A percentile compares a stretch with the other conserved stretches of the same genome.
Evolutionary conservation across 2,329 filamentous ascomycete species (phyloP).

Genomic region (Arthrobotrys musiformis): DNA sequence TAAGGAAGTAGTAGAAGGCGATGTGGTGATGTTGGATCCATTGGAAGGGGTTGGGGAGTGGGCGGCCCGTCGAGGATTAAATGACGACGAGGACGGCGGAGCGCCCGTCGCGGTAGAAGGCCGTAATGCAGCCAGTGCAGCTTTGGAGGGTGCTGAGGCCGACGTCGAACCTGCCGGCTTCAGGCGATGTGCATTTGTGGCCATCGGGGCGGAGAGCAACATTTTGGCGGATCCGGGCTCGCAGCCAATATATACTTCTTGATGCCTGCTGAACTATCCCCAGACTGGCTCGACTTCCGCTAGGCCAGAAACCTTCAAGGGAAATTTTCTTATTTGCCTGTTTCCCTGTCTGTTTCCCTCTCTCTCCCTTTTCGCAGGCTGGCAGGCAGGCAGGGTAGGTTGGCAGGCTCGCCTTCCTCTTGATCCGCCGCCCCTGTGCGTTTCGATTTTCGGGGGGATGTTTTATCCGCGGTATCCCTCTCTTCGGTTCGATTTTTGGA

Average conservation of each 20-base stretch:
- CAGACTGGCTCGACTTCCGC: conserved; percentile 7
- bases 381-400: too few relatives aligned
- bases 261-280: too few relatives aligned
- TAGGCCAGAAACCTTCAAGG: conserved; percentile 1
- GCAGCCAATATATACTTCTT: conserved; percentile 49
- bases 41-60: conserved; percentile 55
- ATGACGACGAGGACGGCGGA: conserved; percentile 50
- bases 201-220: conserved; percentile 55
- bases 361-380: not conserved
- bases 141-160: conserved; percentile 51
- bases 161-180: conserved; percentile 56
- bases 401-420: conserved; percentile 27
- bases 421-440: conserved; percentile 42
- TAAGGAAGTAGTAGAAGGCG: conserved; percentile 49
- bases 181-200: conserved; percentile 55
- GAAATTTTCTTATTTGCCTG: conserved; percentile 13
- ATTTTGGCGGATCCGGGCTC: conserved; percentile 51
- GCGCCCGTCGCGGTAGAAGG: conserved; percentile 54
- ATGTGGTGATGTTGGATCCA: conserved; percentile 51
- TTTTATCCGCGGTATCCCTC: conserved; percentile 52
- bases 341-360: conserved; percentile 5
- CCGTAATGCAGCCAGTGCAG: conserved; percentile 42
- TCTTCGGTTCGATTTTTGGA: conserved; percentile 27
- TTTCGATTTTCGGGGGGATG: conserved; percentile 35
- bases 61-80: conserved; percentile 32